Evolutionary conservation across 805 yeast genomes (phyloP).

Genomic region (Isabelozyma rhagii): DNA sequence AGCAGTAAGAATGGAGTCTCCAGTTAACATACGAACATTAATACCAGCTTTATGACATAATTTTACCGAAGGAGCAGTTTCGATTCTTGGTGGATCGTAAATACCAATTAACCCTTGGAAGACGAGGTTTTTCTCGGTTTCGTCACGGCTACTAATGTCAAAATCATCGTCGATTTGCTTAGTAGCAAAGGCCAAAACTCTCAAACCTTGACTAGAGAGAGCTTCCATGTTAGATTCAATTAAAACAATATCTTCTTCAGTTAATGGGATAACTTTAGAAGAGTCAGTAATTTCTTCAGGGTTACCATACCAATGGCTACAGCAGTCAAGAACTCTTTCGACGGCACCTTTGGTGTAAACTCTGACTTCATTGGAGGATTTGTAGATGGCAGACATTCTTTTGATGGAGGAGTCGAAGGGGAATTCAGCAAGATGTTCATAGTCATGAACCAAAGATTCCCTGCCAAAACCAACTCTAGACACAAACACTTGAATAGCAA

Average conservation of each 20-base stretch:
- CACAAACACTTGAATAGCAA: slow-evolving; percentile 79
- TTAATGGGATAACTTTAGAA: slow-evolving; percentile 24
- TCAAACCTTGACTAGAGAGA: slow-evolving; percentile 61
- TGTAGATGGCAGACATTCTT: slow-evolving; percentile 65
- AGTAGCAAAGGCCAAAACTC: slow-evolving; percentile 72
- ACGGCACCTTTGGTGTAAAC: slow-evolving; percentile 72
- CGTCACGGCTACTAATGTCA: slow-evolving; percentile 16
- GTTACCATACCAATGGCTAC: slow-evolving; percentile 50
- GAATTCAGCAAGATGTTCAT: slow-evolving; percentile 55
- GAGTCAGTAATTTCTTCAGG: slow-evolving; percentile 15
- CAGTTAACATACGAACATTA: slow-evolving; percentile 78
- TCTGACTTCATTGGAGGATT: slow-evolving; percentile 18
- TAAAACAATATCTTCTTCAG: slow-evolving; percentile 32
- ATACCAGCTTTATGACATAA: slow-evolving; percentile 73
- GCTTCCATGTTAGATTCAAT: slow-evolving; percentile 58
- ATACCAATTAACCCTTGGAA: slow-evolving; percentile 73
- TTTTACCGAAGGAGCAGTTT: slow-evolving; percentile 62
- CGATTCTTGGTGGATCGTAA: slow-evolving; percentile 76
- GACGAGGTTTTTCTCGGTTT: slow-evolving; percentile 50
- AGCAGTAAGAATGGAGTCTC: slow-evolving; percentile 79
- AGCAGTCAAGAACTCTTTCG: slow-evolving; percentile 60
- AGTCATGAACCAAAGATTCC: slow-evolving; percentile 37
- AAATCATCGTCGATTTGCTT: slow-evolving; percentile 17
- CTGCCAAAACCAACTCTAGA: slow-evolving; percentile 54
- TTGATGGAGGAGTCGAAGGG: slow-evolving; percentile 76